Evolutionary conservation across 1,284 basidiomycete species (phyloP).

Genomic region (Ustilago nuda): DNA sequence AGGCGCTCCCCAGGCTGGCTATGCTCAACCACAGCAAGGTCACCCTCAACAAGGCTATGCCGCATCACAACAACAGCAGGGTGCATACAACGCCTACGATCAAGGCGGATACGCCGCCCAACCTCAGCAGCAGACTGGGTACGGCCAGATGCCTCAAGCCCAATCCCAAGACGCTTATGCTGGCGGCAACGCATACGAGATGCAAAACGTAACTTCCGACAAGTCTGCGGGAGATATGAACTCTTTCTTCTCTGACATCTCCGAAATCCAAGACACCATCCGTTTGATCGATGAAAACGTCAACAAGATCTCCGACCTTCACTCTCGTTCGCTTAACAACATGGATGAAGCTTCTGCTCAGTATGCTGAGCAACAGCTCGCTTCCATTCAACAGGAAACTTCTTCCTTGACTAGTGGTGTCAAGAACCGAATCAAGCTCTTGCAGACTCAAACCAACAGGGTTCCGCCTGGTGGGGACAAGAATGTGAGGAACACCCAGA

Average conservation of each 20-base stretch:
- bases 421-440: constrained; percentile 66
- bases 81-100: constrained; percentile 12
- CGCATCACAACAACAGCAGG: constrained; percentile 27
- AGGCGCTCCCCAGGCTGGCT: constrained; percentile 34
- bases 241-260: constrained; percentile 66
- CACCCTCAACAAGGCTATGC: constrained; percentile 14
- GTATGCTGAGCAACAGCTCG: constrained; percentile 65
- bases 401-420: constrained; percentile 63
- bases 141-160: constrained; percentile 6
- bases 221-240: constrained; percentile 53
- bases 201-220: constrained; percentile 51
- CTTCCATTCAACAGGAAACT: constrained; percentile 59
- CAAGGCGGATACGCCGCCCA: constrained; percentile 27
- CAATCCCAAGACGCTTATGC: constrained; percentile 26
- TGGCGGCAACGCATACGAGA: constrained; percentile 50
- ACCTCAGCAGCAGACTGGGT: constrained; percentile 25
- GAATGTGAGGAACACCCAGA: constrained; percentile 69
- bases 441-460: constrained; percentile 59
- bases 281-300: constrained; percentile 67
- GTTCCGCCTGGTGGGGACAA: constrained; percentile 64
- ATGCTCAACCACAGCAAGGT: constrained; percentile 21
- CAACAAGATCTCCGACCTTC: constrained; percentile 66
- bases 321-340: constrained; percentile 68
- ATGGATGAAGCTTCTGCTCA: constrained; percentile 67
- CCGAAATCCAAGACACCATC: constrained; percentile 65